Base-by-base conservation (phyloP, 352 stramenopile species). In the Globisporangium polare region DNA sequence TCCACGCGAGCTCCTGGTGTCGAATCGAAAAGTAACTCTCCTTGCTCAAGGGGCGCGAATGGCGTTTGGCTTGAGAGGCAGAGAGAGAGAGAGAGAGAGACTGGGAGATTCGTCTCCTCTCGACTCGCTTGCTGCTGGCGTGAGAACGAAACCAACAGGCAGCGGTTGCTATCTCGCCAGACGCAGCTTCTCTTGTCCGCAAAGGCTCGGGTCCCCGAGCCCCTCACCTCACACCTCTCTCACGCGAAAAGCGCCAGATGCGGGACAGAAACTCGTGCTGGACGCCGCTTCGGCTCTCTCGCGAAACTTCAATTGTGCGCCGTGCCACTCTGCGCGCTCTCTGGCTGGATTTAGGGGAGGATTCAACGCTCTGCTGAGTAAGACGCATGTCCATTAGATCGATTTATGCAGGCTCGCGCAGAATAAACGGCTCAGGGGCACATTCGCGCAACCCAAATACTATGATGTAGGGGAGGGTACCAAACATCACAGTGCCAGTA, bases 221-320 rank as follows among this genome's bases (percentile, higher is more conserved):
- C 46, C 46, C 46, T 27, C 3, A 35, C 47, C 29, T 33, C 29
- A 33, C 29, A 33, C 29, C 29, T 7, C 29, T 33, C 29, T 33
- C 29, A 7, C 47, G 15, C 49, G 22, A 55, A 54, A 54, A 55
- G 49, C 27, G 49, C 49, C 49, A 20, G 17, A 46, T 46, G 24
- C 47, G 17, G 49, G 41, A 55, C 49, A 55, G 18, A 55, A 55
- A 41, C 49, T 55, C 33, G 29, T 55, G 35, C 41, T 46, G 17
- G 41, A 46, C 41, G 18, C 41, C 41, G 41, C 41, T 46, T 46
- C 10, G 33, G 33, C 33, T 39, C 33, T 39, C 33, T 39, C 17
- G 18, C 41, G 41, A 22, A 46, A 46, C 41, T 46, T 46, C 41
- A 46, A 46, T 46, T 46, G 41, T 46, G 41, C 22, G 17, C 41